Conservation (phyloP, 352 stramenopile genomes). For the Phytophthora europaea region DNA sequence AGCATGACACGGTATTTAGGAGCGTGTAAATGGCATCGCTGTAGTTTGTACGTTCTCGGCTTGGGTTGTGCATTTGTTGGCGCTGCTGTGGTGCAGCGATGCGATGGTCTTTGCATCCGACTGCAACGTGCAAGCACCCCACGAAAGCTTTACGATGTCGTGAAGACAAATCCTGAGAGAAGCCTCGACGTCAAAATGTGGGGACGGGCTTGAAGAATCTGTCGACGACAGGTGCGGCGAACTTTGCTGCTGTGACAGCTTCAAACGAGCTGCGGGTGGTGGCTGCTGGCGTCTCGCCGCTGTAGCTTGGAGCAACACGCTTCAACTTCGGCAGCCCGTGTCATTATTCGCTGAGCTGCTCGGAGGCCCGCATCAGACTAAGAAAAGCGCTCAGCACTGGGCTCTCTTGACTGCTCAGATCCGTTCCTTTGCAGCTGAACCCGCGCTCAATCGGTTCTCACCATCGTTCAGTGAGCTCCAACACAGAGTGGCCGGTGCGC, state of each 20-base stretch:
- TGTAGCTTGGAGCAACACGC: background rate
- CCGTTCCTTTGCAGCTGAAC: slow-evolving; percentile 29
- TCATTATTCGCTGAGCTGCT: background rate
- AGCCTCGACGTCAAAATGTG: slow-evolving; percentile 9
- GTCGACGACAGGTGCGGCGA: background rate
- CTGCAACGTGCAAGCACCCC: slow-evolving; percentile 6
- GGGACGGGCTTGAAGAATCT: background rate
- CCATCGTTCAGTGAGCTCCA: slow-evolving; percentile 18
- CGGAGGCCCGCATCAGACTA: background rate
- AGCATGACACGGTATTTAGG: slow-evolving; percentile 33
- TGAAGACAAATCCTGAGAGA: slow-evolving; percentile 33
- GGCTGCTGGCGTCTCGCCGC: background rate
- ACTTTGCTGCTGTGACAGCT: background rate
- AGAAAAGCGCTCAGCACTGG: background rate
- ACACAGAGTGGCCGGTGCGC: slow-evolving; percentile 16
- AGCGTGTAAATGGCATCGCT: slow-evolving; percentile 25
- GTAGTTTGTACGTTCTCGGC: background rate
- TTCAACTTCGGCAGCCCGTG: background rate
- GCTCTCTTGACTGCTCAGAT: slow-evolving; percentile 27
- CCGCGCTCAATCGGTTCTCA: slow-evolving; percentile 10
- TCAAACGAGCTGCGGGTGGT: background rate
- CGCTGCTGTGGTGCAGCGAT: background rate
- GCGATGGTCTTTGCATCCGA: background rate
- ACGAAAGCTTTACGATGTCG: slow-evolving; percentile 21
- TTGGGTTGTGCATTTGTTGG: background rate